These are phyloP conservation scores for Aquanectria penicillioides DNA, from an alignment of 2,329 filamentous ascomycete genomes.

Conservation along the genomic window DNA sequence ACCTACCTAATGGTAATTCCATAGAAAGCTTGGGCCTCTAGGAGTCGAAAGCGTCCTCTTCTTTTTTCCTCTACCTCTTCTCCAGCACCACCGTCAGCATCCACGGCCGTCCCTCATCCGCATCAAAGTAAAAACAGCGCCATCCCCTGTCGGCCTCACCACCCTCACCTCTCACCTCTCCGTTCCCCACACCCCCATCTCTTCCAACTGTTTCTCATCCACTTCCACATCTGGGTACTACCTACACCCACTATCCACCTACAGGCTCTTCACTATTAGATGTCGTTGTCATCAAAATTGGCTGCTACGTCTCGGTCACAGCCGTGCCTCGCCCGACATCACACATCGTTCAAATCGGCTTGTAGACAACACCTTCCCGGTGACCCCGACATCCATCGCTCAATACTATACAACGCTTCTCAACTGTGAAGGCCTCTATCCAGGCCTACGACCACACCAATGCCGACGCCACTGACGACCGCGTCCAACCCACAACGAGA, in stretches of 20 bases:
- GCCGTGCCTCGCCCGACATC: conserved; percentile 3
- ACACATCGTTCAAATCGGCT: too few relatives aligned
- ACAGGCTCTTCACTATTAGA: too few relatives aligned
- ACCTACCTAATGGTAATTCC: too few relatives aligned
- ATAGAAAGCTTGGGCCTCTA: conserved; percentile 10
- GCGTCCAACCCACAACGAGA: neutral
- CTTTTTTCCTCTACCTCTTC: too few relatives aligned
- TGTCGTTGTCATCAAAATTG: conserved; percentile 7
- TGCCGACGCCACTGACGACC: neutral
- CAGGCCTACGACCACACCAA: too few relatives aligned
- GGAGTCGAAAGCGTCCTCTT: neutral
- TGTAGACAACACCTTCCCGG: too few relatives aligned
- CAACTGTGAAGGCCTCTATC: too few relatives aligned
- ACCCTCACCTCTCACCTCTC: conserved; percentile 10
- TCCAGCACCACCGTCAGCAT: neutral
- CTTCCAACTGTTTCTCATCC: conserved; percentile 6
- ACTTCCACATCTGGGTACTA: neutral
- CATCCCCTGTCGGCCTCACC: conserved; percentile 13
- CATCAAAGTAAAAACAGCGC: conserved; percentile 13
- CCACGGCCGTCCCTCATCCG: neutral
- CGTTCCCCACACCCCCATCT: conserved; percentile 1
- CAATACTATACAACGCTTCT: too few relatives aligned
- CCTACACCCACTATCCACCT: too few relatives aligned
- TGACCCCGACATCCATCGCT: too few relatives aligned
- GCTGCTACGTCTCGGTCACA: conserved; percentile 2